Conservation (phyloP, 345 rosid genomes). For the Eucalyptus shirleyi region DNA sequence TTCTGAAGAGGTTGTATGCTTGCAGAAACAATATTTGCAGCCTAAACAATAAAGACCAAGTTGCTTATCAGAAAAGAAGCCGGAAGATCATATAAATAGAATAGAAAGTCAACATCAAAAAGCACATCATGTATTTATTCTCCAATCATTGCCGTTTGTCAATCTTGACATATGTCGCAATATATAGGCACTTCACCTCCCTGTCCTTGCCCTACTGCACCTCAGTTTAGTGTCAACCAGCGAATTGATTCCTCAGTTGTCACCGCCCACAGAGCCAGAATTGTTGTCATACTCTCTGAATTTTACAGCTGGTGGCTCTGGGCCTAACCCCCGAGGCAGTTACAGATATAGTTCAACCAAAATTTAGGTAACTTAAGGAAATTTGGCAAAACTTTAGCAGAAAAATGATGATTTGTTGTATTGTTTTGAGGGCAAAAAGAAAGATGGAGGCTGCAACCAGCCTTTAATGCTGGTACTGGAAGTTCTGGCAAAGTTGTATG, state of each 20-base stretch:
- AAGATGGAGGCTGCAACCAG: neutral
- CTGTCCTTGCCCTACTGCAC: neutral
- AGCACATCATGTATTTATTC: neutral
- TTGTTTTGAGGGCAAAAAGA: neutral
- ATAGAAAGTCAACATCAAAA: neutral
- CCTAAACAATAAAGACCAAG: slow-evolving; percentile 21
- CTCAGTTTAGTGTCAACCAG: neutral
- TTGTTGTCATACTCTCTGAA: neutral
- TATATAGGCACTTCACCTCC: neutral
- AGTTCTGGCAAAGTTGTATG: neutral
- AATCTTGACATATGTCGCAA: neutral
- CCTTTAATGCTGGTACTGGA: neutral
- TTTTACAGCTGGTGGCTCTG: neutral
- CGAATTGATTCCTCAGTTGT: neutral
- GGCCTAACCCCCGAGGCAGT: neutral
- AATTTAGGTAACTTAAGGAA: neutral
- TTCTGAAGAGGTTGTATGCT: slow-evolving; percentile 83
- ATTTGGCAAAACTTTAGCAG: neutral
- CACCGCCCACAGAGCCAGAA: neutral
- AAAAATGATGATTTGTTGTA: neutral
- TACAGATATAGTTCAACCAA: neutral
- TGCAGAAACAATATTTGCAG: slow-evolving; percentile 58
- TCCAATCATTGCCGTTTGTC: neutral
- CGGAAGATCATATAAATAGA: neutral
- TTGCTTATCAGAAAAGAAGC: neutral